These are phyloP conservation scores for Yamadazyma atlantica DNA, from an alignment of 1,139 yeast species.

Conservation along the genomic window DNA sequence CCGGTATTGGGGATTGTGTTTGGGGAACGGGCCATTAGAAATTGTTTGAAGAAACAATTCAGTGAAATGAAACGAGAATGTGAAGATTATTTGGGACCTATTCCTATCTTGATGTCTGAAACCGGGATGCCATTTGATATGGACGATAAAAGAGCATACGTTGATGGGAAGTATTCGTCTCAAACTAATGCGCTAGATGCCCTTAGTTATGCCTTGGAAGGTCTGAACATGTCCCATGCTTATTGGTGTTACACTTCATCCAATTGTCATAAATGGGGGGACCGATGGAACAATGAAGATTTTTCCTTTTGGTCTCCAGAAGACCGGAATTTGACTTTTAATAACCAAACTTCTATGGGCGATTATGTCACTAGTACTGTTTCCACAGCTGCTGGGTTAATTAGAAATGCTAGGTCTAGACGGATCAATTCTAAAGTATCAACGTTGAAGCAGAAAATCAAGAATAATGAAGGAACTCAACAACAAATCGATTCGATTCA, in stretches of 20 bases:
- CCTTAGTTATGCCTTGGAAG: slow-evolving; percentile 72
- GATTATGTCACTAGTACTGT: slow-evolving; percentile 15
- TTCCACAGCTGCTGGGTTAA: slow-evolving; percentile 13
- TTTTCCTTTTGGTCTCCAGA: slow-evolving; percentile 82
- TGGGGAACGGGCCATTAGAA: slow-evolving; percentile 78
- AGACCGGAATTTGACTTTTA: slow-evolving; percentile 39
- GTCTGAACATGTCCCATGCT: slow-evolving; percentile 67
- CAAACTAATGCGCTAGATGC: slow-evolving; percentile 89
- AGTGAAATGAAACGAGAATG: slow-evolving; percentile 65
- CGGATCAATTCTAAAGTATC: slow-evolving; percentile 11
- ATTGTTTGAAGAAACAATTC: slow-evolving; percentile 68
- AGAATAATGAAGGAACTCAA: background rate
- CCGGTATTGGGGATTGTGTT: slow-evolving; percentile 78
- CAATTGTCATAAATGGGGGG: slow-evolving; percentile 83
- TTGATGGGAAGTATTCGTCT: slow-evolving; percentile 60
- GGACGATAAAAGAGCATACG: slow-evolving; percentile 73
- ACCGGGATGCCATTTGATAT: slow-evolving; percentile 98
- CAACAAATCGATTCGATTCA: slow-evolving; percentile 6
- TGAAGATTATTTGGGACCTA: slow-evolving; percentile 51
- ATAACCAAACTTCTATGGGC: slow-evolving; percentile 10
- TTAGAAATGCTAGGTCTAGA: slow-evolving; percentile 11
- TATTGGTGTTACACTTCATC: slow-evolving; percentile 81
- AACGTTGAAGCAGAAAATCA: slow-evolving; percentile 11
- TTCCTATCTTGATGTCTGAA: slow-evolving; percentile 82
- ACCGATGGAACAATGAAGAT: slow-evolving; percentile 91